Evolutionary conservation across 2,329 filamentous ascomycete species (phyloP), one percentile per base, ranked within the genome.

Genomic region (Lachnellula subtilissima): DNA sequence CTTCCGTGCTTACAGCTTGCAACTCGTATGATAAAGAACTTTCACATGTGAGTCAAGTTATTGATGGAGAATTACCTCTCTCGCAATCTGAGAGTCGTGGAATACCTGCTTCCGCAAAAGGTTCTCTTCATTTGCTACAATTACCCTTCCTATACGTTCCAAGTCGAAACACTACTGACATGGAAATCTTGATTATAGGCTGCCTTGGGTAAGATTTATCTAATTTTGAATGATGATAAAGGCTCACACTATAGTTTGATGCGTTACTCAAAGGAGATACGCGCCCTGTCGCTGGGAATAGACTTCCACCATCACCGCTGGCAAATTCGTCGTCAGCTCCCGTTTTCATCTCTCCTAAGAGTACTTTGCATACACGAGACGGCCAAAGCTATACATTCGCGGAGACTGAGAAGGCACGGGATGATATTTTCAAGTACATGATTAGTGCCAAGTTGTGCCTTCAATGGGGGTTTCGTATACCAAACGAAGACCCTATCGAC

Each of bases 1-100:
- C 39, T 63, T 25, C 61, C 62, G 8, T 32, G 25, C 25, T 43
- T 65, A 22, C 67, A 71, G 11, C 64, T 66, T 0, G 68, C 67
- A 2, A 65, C 52, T 0, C 71, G 51, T 5, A 68, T 58, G 19
- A 37, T 65, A 11, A 58, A 22, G 17, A 58, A 56, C 25, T 15
- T 55, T 25, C 51, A 63, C 51, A 11, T 54, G 7, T 49, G 28
- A 32, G 28, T 32, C 28, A 32, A 32, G 4, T 32, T 32, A 4
- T 32, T 32, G 3, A 12, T 32, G 9, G 9, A 32, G 2, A 28
- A 28, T 28, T 28, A 32, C 28, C 28, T 11, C 28, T 11, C 9
- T 4, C 28, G 9, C 28, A 32, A 32, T 32, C 28, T 4, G 28
- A 32, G 28, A 32, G 28, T 32, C 9, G 9, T 9, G 28, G 56